Conservation (phyloP, 768 basidiomycete genomes). For the Cyathus striatus region DNA sequence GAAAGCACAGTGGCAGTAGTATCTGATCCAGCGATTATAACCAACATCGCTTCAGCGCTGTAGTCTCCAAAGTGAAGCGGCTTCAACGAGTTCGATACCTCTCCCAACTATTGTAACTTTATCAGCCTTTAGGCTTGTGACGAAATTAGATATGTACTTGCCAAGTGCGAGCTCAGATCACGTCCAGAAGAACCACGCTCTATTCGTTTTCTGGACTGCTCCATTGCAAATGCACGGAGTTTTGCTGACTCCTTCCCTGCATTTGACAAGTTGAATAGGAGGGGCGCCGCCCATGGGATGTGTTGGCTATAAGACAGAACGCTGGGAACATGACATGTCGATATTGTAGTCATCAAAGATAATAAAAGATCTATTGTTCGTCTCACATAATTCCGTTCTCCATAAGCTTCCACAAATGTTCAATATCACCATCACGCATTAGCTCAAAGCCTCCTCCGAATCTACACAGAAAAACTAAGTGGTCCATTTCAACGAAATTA, state of each 20-base stretch:
- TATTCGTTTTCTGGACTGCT: background rate
- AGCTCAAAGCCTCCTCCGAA: conserved; percentile 31
- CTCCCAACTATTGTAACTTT: background rate
- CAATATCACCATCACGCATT: conserved; percentile 25
- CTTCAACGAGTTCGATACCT: background rate
- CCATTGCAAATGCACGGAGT: background rate
- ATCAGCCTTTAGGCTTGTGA: too few relatives aligned
- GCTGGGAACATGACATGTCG: background rate
- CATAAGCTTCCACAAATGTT: conserved; percentile 10
- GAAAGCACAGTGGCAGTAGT: conserved; percentile 36
- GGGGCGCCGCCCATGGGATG: background rate
- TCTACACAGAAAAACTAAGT: conserved; percentile 1
- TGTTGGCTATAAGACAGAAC: background rate
- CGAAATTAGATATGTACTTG: background rate
- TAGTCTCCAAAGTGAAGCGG: background rate
- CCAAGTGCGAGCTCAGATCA: background rate
- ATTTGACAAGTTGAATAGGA: background rate
- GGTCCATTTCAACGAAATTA: background rate
- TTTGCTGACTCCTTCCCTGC: background rate
- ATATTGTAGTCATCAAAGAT: background rate
- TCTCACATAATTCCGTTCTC: background rate
- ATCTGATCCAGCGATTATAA: conserved; percentile 39
- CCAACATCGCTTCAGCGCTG: background rate
- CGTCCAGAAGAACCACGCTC: background rate
- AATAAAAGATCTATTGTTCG: background rate